Percentiles rank a stretch among this genome's conserved stretches.
These are phyloP conservation scores for Camellia lanceoleosa DNA, from an alignment of 148 eudicot species.

Conservation along the genomic window DNA sequence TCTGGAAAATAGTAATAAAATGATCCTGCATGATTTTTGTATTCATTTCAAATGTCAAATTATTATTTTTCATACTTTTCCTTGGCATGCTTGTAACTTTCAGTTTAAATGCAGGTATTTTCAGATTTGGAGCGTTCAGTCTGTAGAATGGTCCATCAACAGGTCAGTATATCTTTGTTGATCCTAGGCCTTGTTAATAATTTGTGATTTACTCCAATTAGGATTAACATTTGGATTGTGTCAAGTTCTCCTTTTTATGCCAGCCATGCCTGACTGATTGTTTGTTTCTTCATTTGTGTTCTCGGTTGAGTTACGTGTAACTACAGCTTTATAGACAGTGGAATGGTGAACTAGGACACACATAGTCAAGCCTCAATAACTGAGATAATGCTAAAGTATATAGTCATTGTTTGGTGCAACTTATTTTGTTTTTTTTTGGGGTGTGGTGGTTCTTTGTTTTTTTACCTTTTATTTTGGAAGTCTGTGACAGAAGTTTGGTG, in stretches of 20 bases:
- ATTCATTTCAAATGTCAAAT: not conserved
- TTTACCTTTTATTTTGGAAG: too few species aligned
- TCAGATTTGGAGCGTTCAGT: conserved; percentile 99
- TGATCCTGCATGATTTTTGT: not conserved
- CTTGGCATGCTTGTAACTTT: not conserved
- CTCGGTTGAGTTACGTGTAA: not conserved
- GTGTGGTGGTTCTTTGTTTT: too few species aligned
- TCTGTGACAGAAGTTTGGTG: too few species aligned
- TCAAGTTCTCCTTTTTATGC: not conserved
- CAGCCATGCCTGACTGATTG: not conserved
- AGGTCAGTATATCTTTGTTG: conserved; percentile 45
- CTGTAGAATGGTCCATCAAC: conserved; percentile 96
- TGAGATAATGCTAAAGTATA: not conserved
- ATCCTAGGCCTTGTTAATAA: not conserved
- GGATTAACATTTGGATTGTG: too few species aligned
- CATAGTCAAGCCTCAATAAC: not conserved
- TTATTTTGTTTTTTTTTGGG: not conserved
- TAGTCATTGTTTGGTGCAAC: too few species aligned
- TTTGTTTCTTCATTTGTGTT: conserved; percentile 5
- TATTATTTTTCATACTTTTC: not conserved
- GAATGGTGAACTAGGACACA: not conserved
- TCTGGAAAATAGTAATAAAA: too few species aligned
- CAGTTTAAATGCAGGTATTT: conserved; percentile 56
- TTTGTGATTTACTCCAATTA: not conserved
- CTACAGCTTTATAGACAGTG: not conserved